A percentile compares a stretch with the other conserved stretches of the same genome.
phyloP scores from a whole-genome alignment of 208 protist species.

The Tritrichomonas musculus region DNA sequence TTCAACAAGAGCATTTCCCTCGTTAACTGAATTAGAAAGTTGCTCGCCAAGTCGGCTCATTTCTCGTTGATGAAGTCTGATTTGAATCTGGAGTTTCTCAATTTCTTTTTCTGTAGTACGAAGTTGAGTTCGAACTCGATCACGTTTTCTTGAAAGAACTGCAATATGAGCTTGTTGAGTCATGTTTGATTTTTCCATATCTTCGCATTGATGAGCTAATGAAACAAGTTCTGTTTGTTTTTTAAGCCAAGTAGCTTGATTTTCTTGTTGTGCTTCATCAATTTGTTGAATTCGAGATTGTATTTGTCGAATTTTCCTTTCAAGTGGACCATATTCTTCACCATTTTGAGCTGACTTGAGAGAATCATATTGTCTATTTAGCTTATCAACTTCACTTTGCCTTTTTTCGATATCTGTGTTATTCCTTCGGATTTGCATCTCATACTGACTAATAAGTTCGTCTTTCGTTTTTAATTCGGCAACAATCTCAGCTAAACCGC shows the following conservation, averaged over 20 bases:
- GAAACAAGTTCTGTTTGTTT: slow-evolving; percentile 25
- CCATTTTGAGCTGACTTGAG: not conserved
- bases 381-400: slow-evolving; percentile 25
- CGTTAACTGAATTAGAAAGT: not conserved
- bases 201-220: not conserved
- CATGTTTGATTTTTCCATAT: not conserved
- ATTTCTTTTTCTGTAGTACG: not conserved
- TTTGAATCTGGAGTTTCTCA: not conserved
- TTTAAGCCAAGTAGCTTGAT: slow-evolving; percentile 18
- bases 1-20: not conserved
- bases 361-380: slow-evolving; percentile 3
- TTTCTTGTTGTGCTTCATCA: not conserved
- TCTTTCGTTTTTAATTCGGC: not conserved
- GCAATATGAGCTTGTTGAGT: slow-evolving; percentile 16
- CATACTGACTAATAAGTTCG: slow-evolving; percentile 5
- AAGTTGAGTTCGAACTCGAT: not conserved
- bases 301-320: not conserved
- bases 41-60: not conserved
- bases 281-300: not conserved
- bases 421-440: not conserved
- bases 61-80: not conserved
- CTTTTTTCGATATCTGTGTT: not conserved
- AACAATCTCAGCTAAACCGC: not conserved
- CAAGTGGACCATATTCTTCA: slow-evolving; percentile 15
- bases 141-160: not conserved